Evolutionary conservation across 441 rosid genomes (phyloP).

Genomic region (Syzygium syzygioides): DNA sequence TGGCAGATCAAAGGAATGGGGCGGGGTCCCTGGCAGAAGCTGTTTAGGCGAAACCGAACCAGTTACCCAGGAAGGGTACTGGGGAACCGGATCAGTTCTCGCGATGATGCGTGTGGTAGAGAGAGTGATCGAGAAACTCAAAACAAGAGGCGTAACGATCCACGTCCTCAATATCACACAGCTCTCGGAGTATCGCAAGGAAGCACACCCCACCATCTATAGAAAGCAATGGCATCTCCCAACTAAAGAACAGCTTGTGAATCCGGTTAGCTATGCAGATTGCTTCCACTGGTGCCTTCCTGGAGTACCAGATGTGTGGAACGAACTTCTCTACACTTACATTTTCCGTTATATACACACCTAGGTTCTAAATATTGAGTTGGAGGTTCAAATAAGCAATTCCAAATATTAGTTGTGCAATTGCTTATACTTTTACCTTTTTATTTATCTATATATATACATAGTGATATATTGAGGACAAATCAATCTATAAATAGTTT

Average conservation of each 20-base stretch:
- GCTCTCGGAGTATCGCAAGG: not conserved
- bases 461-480: not conserved
- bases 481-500: constrained; percentile 10
- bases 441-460: not conserved
- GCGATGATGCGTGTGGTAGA: not conserved
- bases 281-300: constrained; percentile 1
- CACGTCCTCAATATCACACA: not conserved
- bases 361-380: not conserved
- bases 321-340: not conserved
- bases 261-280: not conserved
- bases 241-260: not conserved
- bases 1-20: not conserved
- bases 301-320: not conserved
- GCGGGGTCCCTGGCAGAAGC: not conserved
- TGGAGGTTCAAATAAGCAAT: not conserved
- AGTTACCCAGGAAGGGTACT: not conserved
- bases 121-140: not conserved
- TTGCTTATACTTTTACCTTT: not conserved
- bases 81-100: not conserved
- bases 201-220: not conserved
- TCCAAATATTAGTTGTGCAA: not conserved
- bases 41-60: not conserved
- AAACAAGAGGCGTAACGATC: not conserved
- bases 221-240: not conserved
- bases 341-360: not conserved